A percentile compares a stretch with the other conserved stretches of the same genome.
phyloP scores from a whole-genome alignment of 805 yeast genomes.

The Scheffersomyces lignosus region DNA sequence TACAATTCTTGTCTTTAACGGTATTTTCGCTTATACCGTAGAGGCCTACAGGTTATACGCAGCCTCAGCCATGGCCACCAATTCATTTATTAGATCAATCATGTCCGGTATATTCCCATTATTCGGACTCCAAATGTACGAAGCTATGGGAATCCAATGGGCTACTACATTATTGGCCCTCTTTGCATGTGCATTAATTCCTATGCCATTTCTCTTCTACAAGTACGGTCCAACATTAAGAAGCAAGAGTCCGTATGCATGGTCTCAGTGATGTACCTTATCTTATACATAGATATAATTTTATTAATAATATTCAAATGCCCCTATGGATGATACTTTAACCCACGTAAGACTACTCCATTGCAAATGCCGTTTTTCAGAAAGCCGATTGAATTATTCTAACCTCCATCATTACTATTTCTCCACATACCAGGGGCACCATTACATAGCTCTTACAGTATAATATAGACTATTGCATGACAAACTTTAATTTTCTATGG shows the following conservation, averaged over 20 bases:
- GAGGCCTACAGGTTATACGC: constrained; percentile 14
- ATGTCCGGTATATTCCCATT: constrained; percentile 13
- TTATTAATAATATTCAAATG: too few relatives aligned
- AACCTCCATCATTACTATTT: too few relatives aligned
- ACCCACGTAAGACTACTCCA: too few relatives aligned
- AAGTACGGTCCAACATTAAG: constrained; percentile 15
- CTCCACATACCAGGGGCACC: too few relatives aligned
- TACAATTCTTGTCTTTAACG: constrained; percentile 13
- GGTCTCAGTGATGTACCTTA: constrained; percentile 13
- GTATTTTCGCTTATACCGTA: constrained; percentile 14
- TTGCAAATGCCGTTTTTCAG: too few relatives aligned
- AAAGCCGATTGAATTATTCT: too few relatives aligned
- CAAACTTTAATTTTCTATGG: too few relatives aligned
- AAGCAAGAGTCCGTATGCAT: constrained; percentile 24
- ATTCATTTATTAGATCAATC: constrained; percentile 11
- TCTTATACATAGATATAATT: background rate
- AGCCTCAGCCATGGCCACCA: constrained; percentile 16
- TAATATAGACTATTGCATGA: too few relatives aligned
- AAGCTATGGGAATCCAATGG: constrained; percentile 13
- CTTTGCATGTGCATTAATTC: constrained; percentile 8
- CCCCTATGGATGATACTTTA: too few relatives aligned
- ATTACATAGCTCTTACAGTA: too few relatives aligned
- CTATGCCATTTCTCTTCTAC: constrained; percentile 13
- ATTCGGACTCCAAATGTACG: constrained; percentile 14
- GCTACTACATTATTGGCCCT: constrained; percentile 12